Conservation (phyloP, 176 grass and related monocot species). For the Zizania latifolia region DNA sequence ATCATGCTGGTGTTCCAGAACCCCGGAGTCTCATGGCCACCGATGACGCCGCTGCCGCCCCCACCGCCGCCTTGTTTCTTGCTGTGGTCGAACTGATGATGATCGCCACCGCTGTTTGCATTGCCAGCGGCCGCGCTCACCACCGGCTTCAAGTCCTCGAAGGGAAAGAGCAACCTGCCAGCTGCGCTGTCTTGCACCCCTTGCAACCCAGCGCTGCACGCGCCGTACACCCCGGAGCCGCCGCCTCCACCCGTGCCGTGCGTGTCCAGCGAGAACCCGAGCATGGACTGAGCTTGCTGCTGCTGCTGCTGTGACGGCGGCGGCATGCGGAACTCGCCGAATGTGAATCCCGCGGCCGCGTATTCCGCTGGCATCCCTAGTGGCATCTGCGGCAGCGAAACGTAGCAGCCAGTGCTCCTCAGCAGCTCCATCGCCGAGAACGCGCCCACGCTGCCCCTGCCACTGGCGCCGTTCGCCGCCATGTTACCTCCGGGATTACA, state of each 20-base stretch:
- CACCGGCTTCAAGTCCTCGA: conserved; percentile 71
- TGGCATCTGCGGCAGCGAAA: conserved; percentile 51
- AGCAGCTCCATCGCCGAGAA: conserved; percentile 85
- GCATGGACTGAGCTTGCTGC: conserved; percentile 34
- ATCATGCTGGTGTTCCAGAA: conserved; percentile 57
- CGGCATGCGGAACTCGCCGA: conserved; percentile 52
- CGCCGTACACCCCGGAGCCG: conserved; percentile 23
- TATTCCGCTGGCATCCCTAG: conserved; percentile 55
- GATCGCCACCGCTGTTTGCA: conserved; percentile 26
- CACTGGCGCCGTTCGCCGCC: conserved; percentile 13
- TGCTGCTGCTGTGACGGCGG: conserved; percentile 17
- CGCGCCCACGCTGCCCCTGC: conserved; percentile 35
- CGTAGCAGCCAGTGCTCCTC: conserved; percentile 59
- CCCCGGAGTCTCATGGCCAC: conserved; percentile 37
- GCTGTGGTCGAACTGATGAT: conserved; percentile 31
- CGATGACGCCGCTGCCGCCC: neutral
- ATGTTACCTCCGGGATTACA: conserved; percentile 21
- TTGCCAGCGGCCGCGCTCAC: conserved; percentile 12
- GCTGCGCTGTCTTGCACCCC: conserved; percentile 41
- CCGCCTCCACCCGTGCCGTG: conserved; percentile 30
- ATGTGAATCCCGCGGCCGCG: conserved; percentile 44
- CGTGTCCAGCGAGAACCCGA: conserved; percentile 67
- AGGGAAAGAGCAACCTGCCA: conserved; percentile 70
- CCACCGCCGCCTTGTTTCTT: conserved; percentile 37
- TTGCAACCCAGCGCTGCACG: conserved; percentile 36